Conservation (phyloP, 1,284 basidiomycete species). For the Amylostereum areolatum region DNA sequence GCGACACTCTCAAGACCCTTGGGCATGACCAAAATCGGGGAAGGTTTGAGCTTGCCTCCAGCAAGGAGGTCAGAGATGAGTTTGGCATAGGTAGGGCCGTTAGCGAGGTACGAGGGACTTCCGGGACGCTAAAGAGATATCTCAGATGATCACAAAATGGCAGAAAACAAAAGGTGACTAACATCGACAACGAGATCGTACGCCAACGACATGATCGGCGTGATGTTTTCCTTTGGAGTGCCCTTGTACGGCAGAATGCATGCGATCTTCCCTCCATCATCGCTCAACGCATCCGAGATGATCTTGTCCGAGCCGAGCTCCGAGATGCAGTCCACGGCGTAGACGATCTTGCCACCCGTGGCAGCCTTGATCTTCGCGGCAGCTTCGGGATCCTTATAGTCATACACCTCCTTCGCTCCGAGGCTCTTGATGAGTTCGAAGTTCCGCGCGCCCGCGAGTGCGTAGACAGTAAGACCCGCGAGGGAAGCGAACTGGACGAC, state of each 20-base stretch:
- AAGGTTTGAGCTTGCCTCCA: constrained; percentile 14
- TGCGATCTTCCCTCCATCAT: constrained; percentile 5
- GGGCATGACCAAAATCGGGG: constrained; percentile 14
- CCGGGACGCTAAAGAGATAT: neutral
- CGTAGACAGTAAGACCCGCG: neutral
- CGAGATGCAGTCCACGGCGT: constrained; percentile 4
- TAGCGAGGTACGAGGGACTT: neutral
- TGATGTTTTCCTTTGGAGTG: neutral
- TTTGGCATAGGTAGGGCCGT: constrained; percentile 1
- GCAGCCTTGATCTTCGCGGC: constrained; percentile 6
- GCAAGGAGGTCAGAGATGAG: constrained; percentile 14
- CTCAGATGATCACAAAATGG: too few species aligned
- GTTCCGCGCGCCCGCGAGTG: neutral
- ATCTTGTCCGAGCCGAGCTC: constrained; percentile 1
- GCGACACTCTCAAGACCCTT: constrained; percentile 10
- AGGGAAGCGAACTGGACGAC: neutral
- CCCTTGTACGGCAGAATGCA: constrained; percentile 1
- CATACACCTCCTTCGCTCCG: neutral
- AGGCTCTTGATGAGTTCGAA: neutral
- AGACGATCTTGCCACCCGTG: constrained; percentile 2
- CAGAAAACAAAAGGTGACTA: neutral
- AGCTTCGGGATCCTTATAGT: constrained; percentile 4
- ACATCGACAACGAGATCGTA: constrained; percentile 7
- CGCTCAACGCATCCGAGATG: constrained; percentile 2
- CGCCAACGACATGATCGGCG: neutral